phyloP scores from a whole-genome alignment of 2,329 filamentous ascomycete genomes.

The Ophiostoma fasciatum region DNA sequence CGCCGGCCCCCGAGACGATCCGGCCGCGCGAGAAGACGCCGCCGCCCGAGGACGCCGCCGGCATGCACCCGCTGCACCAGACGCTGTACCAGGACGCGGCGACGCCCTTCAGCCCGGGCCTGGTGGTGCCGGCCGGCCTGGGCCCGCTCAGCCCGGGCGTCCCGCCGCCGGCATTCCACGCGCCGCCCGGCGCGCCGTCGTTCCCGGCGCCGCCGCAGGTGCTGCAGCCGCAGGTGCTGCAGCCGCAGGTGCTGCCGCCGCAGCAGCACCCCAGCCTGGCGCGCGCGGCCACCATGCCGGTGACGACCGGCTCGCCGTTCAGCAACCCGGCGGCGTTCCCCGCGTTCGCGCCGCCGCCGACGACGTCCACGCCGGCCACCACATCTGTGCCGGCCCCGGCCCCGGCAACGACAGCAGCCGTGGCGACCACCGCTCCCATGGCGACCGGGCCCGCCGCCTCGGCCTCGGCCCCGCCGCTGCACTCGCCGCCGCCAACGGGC shows the following conservation, averaged over 20 bases:
- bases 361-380: conserved; percentile 22
- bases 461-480: not conserved
- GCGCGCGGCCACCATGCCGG: conserved; percentile 35
- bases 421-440: conserved; percentile 15
- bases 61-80: conserved; percentile 38
- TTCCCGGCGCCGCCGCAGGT: conserved; percentile 25
- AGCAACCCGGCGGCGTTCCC: conserved; percentile 4
- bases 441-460: conserved; percentile 4
- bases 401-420: conserved; percentile 12
- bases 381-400: conserved; percentile 24
- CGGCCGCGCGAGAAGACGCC: conserved; percentile 67
- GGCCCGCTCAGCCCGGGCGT: conserved; percentile 26
- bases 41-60: conserved; percentile 51
- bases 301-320: conserved; percentile 17
- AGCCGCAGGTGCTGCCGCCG: conserved; percentile 21
- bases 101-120: conserved; percentile 37
- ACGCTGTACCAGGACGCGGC: conserved; percentile 40
- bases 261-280: conserved; percentile 27
- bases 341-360: conserved; percentile 29
- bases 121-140: conserved; percentile 31
- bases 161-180: conserved; percentile 21
- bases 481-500: conserved; percentile 15
- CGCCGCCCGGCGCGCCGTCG: conserved; percentile 23
- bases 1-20: conserved; percentile 57
- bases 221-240: not conserved